Percentiles rank a stretch among this genome's conserved stretches.
phyloP scores from a whole-genome alignment of 495 filamentous ascomycete genomes.

The Penicillium lividum region DNA sequence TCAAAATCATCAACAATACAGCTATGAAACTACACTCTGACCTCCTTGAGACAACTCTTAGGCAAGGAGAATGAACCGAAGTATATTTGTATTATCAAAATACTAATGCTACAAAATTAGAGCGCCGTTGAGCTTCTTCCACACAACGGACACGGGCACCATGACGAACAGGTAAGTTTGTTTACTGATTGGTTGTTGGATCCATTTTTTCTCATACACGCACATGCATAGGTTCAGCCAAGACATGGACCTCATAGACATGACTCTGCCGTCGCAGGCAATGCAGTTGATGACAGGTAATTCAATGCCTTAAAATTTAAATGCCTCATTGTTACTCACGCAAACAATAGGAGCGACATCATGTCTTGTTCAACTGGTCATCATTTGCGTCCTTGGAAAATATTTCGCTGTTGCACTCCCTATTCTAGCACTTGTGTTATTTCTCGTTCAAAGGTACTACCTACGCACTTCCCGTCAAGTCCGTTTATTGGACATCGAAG shows the following conservation, averaged over 20 bases:
- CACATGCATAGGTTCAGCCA: neutral
- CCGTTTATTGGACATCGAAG: constrained; percentile 56
- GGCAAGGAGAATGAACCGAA: neutral
- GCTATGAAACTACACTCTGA: neutral
- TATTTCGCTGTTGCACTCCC: constrained; percentile 26
- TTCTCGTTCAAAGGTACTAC: constrained; percentile 54
- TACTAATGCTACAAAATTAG: too few species aligned
- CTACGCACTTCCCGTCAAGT: constrained; percentile 62
- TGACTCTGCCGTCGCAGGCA: neutral
- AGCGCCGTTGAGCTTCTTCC: too few species aligned
- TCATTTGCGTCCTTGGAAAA: constrained; percentile 9
- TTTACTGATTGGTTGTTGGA: too few species aligned
- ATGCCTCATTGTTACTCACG: neutral
- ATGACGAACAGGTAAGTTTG: constrained; percentile 1
- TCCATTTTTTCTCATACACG: too few species aligned
- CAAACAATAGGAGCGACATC: too few species aligned
- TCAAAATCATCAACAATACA: neutral
- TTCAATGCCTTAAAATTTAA: neutral
- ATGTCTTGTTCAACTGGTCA: neutral
- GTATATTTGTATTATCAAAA: too few species aligned
- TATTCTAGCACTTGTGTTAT: constrained; percentile 34
- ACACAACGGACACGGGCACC: too few species aligned
- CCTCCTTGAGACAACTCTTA: neutral
- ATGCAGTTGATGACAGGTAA: neutral
- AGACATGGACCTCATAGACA: neutral